Percentiles rank a stretch among this genome's conserved stretches.
phyloP scores from a whole-genome alignment of 192 early-diverging fungal species.

The Geranomyces variabilis region DNA sequence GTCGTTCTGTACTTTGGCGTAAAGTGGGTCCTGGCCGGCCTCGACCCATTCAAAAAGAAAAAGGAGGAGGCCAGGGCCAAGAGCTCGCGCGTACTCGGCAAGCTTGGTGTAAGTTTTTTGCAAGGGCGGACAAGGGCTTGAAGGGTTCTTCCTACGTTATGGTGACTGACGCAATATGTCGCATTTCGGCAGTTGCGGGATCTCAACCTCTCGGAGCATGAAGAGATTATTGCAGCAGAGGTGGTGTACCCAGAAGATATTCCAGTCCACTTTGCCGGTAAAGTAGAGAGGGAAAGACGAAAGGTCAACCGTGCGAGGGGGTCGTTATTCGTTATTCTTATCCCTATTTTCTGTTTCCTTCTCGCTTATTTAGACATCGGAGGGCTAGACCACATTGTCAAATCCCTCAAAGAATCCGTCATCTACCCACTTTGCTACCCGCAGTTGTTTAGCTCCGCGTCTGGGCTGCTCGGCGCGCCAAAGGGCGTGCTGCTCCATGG shows the following conservation, averaged over 20 bases:
- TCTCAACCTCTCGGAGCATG: conserved; percentile 87
- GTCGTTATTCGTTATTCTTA: conserved; percentile 17
- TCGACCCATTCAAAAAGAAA: conserved; percentile 72
- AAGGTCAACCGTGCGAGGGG: conserved; percentile 2
- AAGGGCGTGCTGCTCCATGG: conserved; percentile 96
- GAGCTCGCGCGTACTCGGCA: conserved; percentile 68
- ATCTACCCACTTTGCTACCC: conserved; percentile 96
- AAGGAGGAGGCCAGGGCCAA: conserved; percentile 78
- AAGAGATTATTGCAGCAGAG: conserved; percentile 91
- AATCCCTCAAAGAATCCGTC: conserved; percentile 89
- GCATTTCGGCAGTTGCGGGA: conserved; percentile 33
- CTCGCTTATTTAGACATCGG: conserved; percentile 67
- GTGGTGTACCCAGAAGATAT: conserved; percentile 94
- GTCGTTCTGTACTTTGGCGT: conserved; percentile 78
- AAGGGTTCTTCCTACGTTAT: too few relatives aligned
- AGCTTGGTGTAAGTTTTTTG: conserved; percentile 64
- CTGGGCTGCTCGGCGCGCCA: conserved; percentile 87
- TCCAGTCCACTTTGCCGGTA: conserved; percentile 77
- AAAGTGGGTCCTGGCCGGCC: conserved; percentile 76
- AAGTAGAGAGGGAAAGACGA: neutral
- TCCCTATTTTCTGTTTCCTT: neutral
- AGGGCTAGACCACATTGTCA: conserved; percentile 91
- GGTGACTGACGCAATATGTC: too few relatives aligned
- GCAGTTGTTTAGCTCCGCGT: conserved; percentile 81
- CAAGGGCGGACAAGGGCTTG: too few relatives aligned